Evolutionary conservation across 2,329 filamentous ascomycete genomes (phyloP).

Genomic region (Pseudofabraea citricarpa): DNA sequence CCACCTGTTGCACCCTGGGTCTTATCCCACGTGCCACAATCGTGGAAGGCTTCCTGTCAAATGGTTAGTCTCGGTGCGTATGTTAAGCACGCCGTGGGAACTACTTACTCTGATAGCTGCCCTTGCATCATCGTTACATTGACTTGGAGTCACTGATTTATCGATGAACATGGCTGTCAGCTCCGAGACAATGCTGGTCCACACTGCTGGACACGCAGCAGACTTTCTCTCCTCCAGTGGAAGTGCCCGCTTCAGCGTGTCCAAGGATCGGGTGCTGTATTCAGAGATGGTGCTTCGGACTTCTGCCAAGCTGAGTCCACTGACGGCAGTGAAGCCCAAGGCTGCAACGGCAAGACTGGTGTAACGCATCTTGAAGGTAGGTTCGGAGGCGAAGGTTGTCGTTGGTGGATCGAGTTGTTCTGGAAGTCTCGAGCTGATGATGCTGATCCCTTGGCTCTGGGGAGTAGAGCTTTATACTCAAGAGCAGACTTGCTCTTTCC

Average conservation of each 20-base stretch:
- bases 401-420: no score
- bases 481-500: no score
- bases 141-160: conserved; percentile 2
- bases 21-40: conserved; percentile 13
- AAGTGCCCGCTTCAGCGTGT: not conserved
- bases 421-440: no score
- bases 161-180: conserved; percentile 7
- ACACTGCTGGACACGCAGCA: conserved; percentile 1
- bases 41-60: conserved; percentile 13
- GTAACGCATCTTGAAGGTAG: not conserved
- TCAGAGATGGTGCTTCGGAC: not conserved
- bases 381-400: not conserved
- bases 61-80: not conserved
- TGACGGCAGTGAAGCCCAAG: not conserved
- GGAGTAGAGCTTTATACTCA: no score
- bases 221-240: not conserved
- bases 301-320: not conserved
- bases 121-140: conserved; percentile 15
- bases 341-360: not conserved
- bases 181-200: not conserved
- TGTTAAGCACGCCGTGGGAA: not conserved
- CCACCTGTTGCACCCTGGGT: conserved; percentile 11
- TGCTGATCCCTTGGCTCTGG: no score
- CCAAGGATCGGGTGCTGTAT: not conserved
- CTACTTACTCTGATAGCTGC: conserved; percentile 12